Evolutionary conservation across 768 basidiomycete genomes (phyloP), one percentile per base, ranked within the genome.

Genomic region (Naematelia encephala): DNA sequence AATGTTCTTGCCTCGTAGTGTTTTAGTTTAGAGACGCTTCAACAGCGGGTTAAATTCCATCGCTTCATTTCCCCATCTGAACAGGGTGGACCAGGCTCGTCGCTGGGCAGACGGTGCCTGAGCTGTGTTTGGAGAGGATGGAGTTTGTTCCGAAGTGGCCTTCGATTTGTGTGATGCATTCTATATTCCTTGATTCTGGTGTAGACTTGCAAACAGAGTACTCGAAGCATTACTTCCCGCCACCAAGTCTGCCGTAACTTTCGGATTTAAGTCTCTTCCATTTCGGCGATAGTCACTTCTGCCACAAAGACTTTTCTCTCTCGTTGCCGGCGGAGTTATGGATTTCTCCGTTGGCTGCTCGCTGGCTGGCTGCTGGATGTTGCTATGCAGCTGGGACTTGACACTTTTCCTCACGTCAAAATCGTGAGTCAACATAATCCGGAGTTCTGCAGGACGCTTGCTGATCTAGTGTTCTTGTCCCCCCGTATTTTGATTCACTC

Each of bases 381-480:
- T 34, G 5, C 11, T 11, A 54, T 4, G n/a, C 8, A 39, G 34
- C 34, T 39, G 34, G 8, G 34, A 39, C 8, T 39, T 39, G 34
- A 16, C 8, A 39, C n/a, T 57, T 57, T 21, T 25, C 57, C 51
- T 42, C 19, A 53, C 49, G 5, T 58, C 39, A 44, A 58, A 30
- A 34, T 58, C 57, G 57, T 64, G 54, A 64, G 62, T 64, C 16
- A 16, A 39, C 34, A 8, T 8, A 39, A n/a, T n/a, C n/a, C n/a
- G n/a, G n/a, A n/a, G n/a, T n/a, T n/a, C n/a, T n/a, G n/a, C n/a
- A n/a, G n/a, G n/a, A 8, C 8, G 16, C 34, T 39, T 8, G 34
- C 34, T 39, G 34, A 39, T 39, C 34, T 39, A 39, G 34, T 8
- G 16, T 39, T 39, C 34, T 16, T 16, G 16, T 39, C 34, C n/a